A percentile compares a stretch with the other conserved stretches of the same genome.
Evolutionary conservation across 1,284 basidiomycete genomes (phyloP).

Genomic region (Leccinum subrobustum): DNA sequence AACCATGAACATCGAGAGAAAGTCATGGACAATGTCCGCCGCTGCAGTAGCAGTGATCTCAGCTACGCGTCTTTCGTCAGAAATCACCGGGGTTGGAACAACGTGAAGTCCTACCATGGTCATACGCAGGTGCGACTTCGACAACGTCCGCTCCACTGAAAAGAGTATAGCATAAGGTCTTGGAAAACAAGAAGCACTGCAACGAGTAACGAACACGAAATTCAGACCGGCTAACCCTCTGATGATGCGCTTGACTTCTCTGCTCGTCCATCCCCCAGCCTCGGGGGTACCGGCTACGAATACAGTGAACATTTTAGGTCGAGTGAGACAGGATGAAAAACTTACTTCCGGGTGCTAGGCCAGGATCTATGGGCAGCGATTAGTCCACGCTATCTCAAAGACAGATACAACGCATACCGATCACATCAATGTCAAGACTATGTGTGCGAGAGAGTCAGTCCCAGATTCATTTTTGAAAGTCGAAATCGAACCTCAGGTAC

Average conservation of each 20-base stretch:
- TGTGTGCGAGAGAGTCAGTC: constrained; percentile 5
- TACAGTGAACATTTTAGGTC: constrained; percentile 6
- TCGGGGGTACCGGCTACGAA: constrained; percentile 79
- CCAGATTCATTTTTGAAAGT: background rate
- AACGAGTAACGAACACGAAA: constrained; percentile 61
- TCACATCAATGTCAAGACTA: constrained; percentile 77
- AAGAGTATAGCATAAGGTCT: background rate
- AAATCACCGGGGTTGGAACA: constrained; percentile 27
- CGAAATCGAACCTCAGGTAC: constrained; percentile 60
- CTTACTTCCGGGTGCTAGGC: constrained; percentile 76
- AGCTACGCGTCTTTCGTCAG: constrained; percentile 38
- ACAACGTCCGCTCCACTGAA: constrained; percentile 47
- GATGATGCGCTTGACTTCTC: constrained; percentile 77
- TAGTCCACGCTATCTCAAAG: constrained; percentile 3
- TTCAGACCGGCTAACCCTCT: constrained; percentile 76
- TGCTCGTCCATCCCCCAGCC: constrained; percentile 79
- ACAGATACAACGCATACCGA: constrained; percentile 44
- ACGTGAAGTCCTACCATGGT: constrained; percentile 44
- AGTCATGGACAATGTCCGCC: constrained; percentile 62
- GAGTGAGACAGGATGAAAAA: constrained; percentile 4
- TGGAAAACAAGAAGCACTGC: background rate
- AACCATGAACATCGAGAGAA: constrained; percentile 52
- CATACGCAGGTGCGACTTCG: constrained; percentile 82
- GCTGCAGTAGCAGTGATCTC: constrained; percentile 62
- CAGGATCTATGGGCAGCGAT: constrained; percentile 55